phyloP scores from a whole-genome alignment of 371 early-diverging fungal species.

The Syncephalastrum monosporum region DNA sequence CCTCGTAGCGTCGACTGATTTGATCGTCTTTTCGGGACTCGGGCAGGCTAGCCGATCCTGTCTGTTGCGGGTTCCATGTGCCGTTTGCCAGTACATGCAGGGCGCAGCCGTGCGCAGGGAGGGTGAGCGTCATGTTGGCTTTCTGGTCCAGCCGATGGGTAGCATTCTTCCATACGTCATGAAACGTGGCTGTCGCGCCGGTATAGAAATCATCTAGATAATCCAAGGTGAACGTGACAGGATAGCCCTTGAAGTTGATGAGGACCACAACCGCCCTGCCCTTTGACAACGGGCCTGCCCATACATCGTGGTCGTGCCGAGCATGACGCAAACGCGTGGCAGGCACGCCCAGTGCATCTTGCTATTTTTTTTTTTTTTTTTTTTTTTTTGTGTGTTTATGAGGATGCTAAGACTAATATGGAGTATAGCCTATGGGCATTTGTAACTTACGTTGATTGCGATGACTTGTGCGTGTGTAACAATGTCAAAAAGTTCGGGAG shows the following conservation, averaged over 20 bases:
- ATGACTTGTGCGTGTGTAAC: conserved; percentile 34
- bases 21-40: no score
- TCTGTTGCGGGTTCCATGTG: no score
- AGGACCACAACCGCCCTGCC: conserved; percentile 6
- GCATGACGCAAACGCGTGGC: conserved; percentile 5
- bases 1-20: conserved; percentile 9
- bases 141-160: no score
- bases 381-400: not conserved
- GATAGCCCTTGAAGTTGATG: conserved; percentile 8
- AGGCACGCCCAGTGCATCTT: conserved; percentile 33
- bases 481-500: conserved; percentile 19
- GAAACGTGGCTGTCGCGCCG: no score
- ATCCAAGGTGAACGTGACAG: not conserved
- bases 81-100: conserved; percentile 1
- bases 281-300: conserved; percentile 12
- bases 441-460: conserved; percentile 28
- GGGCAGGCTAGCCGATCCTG: no score
- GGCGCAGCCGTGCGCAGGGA: conserved; percentile 6
- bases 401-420: not conserved
- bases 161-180: no score
- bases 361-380: conserved; percentile 13
- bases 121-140: not conserved
- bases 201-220: no score
- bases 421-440: not conserved
- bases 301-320: conserved; percentile 4